Evolutionary conservation across 768 basidiomycete genomes (phyloP), one percentile per base, ranked within the genome.

Genomic region (Mycena olivaceomarginata): DNA sequence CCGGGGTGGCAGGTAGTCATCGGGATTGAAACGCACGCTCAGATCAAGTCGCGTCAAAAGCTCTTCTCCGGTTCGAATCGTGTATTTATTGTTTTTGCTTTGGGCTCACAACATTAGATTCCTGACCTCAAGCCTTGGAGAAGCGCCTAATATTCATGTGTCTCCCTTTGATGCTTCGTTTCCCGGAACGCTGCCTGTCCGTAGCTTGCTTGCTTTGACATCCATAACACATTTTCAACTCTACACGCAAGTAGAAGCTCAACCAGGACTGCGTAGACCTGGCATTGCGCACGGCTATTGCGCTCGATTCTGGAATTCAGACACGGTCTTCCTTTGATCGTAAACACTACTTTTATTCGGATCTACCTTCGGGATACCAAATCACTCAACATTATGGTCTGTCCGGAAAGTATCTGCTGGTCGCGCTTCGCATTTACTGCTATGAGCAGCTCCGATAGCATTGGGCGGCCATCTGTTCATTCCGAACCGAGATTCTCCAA

Each of bases 331-430:
- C 95, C 0, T 99, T 99, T 81, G 98, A 99, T 85, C 89, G 98
- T 79, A 99, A 99, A 83, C 98, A 99, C 84, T 99, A 99, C 84
- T 99, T 99, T 85, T 99, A 99, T 82, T 91, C 96, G 6, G 98
- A 99, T 84, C 90, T 98, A 46, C 97, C 98, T 0, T 90, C 94
- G 5, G 98, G 98, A 0, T 99, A 97, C 85, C 98, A 99, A 86
- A 98, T 99, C 77, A 99, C 98, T 0, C 98, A 99, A 83, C 95
- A 96, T 77, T 98, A 99, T 85, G 92, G 96, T 96, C 76, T 79
- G 81, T 82, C 71, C 64, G 22, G 10, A 22, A 7, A n/a, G 7
- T 62, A 43, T 75, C 73, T 51, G 15, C 10, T 64, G 20, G 16
- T 46, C 20, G 37, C 59, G 31, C 4, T 51, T 73, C 56, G 25